Evolutionary conservation across 2,329 filamentous ascomycete species (phyloP), one percentile per base, ranked within the genome.

Genomic region (Pseudogymnoascus sp.): DNA sequence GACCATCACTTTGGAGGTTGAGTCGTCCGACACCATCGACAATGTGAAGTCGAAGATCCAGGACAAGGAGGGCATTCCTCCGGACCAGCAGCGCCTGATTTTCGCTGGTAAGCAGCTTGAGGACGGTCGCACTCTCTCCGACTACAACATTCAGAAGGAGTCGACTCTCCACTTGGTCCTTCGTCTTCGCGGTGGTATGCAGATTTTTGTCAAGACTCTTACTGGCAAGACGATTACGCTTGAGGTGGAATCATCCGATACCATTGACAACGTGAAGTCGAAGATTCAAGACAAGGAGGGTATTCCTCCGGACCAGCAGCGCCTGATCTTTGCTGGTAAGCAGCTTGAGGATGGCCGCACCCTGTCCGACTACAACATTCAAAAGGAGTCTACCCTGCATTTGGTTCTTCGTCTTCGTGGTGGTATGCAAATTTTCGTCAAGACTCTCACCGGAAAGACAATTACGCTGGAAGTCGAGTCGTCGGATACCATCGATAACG

Each of bases 141-240:
- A 97, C 75, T 97, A 97, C 86, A 97, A 97, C 81, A 97, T 97
- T 56, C 93, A 98, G 77, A 93, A 93, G 80, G 90, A 93, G 74
- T 90, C 87, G 0, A 93, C 90, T 0, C 82, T 93, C 1, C 90
- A 93, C 75, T 75, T 93, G 63, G 90, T 93, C 56, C 86, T 93
- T 24, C 88, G 90, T 74, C 85, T 93, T 5, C 89, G 89, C 78
- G 89, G 89, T 82, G 89, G 89, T 77, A 91, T 90, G 88, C 83
- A 88, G 67, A 88, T 88, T 66, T 89, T 89, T 68, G 87, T 89
- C 70, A 90, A 87, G 81, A 89, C 85, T 2, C 73, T 89, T 50
- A 89, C 86, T 0, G 86, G 86, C 33, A 88, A 88, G 81, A 89
- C 86, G 0, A 88, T 89, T 68, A 88, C 86, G 2, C 71, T 89